Percentiles rank a stretch among this genome's conserved stretches.
Conservation (phyloP, 768 basidiomycete genomes). For the Rhodosporidiobolus sp. region DNA sequence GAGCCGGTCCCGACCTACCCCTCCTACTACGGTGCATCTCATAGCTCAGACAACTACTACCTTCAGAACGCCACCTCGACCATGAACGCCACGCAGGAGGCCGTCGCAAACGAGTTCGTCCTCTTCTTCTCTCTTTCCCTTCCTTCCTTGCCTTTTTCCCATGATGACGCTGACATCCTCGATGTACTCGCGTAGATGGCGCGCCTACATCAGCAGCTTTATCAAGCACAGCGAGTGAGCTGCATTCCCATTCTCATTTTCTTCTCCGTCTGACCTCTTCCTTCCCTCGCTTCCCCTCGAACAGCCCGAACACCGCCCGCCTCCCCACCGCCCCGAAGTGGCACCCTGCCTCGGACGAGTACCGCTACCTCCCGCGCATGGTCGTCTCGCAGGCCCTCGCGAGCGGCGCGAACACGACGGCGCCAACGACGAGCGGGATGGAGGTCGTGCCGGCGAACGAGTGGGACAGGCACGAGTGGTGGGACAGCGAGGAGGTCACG, state of each 20-base stretch:
- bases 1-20: not conserved
- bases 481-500: not conserved
- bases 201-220: slow-evolving; percentile 16
- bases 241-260: not conserved
- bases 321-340: not conserved
- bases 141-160: not conserved
- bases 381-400: not conserved
- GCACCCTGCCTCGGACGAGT: not conserved
- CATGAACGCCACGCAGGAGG: slow-evolving; percentile 2
- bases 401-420: not conserved
- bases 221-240: slow-evolving; percentile 13
- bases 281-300: not conserved
- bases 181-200: not conserved
- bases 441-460: slow-evolving; percentile 3
- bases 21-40: not conserved
- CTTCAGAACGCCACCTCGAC: slow-evolving; percentile 13
- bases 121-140: not conserved
- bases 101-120: slow-evolving; percentile 6
- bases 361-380: slow-evolving; percentile 11
- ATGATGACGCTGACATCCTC: not conserved
- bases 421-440: not conserved
- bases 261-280: not conserved
- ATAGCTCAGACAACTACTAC: slow-evolving; percentile 6
- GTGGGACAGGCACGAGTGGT: not conserved
- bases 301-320: slow-evolving; percentile 9